Conservation (phyloP, 2,329 filamentous ascomycete genomes). For the Fusarium lateritium region DNA sequence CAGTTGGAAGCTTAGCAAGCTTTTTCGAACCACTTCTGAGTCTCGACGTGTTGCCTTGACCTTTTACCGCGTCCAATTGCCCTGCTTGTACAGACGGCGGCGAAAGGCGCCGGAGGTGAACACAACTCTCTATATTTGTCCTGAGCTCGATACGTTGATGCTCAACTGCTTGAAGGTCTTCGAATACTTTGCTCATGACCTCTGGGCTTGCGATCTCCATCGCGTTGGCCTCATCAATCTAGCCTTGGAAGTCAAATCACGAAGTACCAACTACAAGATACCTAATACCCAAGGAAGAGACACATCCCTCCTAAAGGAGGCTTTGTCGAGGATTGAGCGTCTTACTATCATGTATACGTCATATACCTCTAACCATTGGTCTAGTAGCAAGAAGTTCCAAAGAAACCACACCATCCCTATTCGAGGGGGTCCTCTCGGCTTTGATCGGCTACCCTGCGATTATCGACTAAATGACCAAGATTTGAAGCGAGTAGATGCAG, state of each 20-base stretch:
- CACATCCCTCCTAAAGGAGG: background rate
- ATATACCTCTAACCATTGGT: too few relatives aligned
- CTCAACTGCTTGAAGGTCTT: fast-evolving
- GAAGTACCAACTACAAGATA: fast-evolving
- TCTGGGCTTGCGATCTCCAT: background rate
- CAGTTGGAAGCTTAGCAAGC: background rate
- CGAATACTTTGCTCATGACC: background rate
- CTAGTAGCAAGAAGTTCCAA: too few relatives aligned
- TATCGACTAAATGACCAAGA: too few relatives aligned
- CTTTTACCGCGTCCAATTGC: slow-evolving; percentile 12
- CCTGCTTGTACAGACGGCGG: background rate
- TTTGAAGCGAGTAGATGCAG: too few relatives aligned
- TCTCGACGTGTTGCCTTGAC: background rate
- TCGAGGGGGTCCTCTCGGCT: too few relatives aligned
- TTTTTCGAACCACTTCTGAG: background rate
- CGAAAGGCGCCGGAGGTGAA: too few relatives aligned
- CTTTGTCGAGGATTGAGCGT: background rate
- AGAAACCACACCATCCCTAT: too few relatives aligned
- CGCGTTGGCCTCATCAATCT: slow-evolving; percentile 7
- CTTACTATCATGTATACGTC: too few relatives aligned
- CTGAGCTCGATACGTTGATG: slow-evolving; percentile 1
- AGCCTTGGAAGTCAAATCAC: background rate
- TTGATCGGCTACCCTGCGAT: too few relatives aligned
- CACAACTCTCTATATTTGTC: slow-evolving; percentile 2
- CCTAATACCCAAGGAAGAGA: too few relatives aligned